Evolutionary conservation across 2,329 filamentous ascomycete species (phyloP).

Genomic region (Venturia effusa): DNA sequence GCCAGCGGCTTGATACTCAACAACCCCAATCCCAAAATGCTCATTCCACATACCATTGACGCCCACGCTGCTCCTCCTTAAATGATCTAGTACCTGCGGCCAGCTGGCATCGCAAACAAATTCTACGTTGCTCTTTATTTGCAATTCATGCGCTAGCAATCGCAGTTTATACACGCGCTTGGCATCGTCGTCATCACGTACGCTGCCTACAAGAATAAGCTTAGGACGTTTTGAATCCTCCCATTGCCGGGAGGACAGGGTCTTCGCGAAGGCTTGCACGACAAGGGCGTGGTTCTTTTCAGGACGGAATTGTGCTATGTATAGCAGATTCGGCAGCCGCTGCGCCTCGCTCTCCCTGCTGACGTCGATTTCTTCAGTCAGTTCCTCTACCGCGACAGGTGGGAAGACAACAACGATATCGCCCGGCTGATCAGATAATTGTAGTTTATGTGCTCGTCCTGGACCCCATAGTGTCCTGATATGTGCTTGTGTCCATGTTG

Average conservation of each 20-base stretch:
- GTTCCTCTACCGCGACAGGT: constrained; percentile 78
- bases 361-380: constrained; percentile 64
- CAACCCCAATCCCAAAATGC: constrained; percentile 96
- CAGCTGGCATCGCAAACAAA: constrained; percentile 88
- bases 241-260: constrained; percentile 32
- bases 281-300: constrained; percentile 94
- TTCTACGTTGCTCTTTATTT: constrained; percentile 71
- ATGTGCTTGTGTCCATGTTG: constrained; percentile 80
- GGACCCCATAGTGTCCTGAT: constrained; percentile 34
- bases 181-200: constrained; percentile 72
- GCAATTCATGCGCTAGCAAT: constrained; percentile 74
- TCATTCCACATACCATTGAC: constrained; percentile 99
- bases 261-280: constrained; percentile 66
- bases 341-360: constrained; percentile 55
- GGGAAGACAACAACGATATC: constrained; percentile 61
- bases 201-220: constrained; percentile 80
- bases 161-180: constrained; percentile 82
- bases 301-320: constrained; percentile 93
- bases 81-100: constrained; percentile 72
- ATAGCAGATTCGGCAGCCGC: constrained; percentile 66
- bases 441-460: neutral
- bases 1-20: constrained; percentile 94
- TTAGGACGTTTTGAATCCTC: constrained; percentile 35
- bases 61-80: constrained; percentile 67
- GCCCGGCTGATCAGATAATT: neutral